Conservation (phyloP, 2,329 filamentous ascomycete species). For the Trichophyton rubrum region DNA sequence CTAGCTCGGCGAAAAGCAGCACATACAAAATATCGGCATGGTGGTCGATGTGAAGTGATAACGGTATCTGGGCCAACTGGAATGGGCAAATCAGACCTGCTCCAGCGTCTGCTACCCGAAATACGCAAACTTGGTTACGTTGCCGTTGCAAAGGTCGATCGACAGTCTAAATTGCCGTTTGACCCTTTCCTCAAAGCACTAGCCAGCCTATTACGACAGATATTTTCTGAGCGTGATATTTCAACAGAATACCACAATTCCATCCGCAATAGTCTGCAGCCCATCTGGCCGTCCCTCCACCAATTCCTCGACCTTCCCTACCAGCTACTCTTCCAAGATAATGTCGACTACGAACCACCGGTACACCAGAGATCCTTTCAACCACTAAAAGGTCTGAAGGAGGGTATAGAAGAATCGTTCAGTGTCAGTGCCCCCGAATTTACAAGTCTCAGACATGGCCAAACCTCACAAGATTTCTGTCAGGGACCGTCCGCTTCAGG, state of each 20-base stretch:
- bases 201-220: slow-evolving; percentile 49
- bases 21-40: slow-evolving; percentile 38
- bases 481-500: slow-evolving; percentile 25
- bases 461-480: slow-evolving; percentile 25
- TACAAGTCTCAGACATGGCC: slow-evolving; percentile 25
- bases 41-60: slow-evolving; percentile 48
- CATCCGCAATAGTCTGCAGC: slow-evolving; percentile 42
- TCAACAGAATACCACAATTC: slow-evolving; percentile 49
- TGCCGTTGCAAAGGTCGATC: slow-evolving; percentile 48
- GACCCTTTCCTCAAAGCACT: slow-evolving; percentile 50
- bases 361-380: slow-evolving; percentile 14
- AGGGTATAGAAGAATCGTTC: slow-evolving; percentile 21
- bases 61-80: slow-evolving; percentile 46
- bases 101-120: slow-evolving; percentile 45
- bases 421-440: slow-evolving; percentile 22
- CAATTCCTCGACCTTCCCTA: slow-evolving; percentile 52
- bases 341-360: slow-evolving; percentile 24
- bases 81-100: slow-evolving; percentile 48
- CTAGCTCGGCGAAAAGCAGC: slow-evolving; percentile 28
- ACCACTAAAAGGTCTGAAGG: slow-evolving; percentile 22
- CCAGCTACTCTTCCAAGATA: slow-evolving; percentile 42
- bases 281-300: slow-evolving; percentile 47
- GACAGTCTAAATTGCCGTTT: slow-evolving; percentile 46
- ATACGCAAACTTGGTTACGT: slow-evolving; percentile 50
- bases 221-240: slow-evolving; percentile 53